A percentile compares a stretch with the other conserved stretches of the same genome.
Evolutionary conservation across 805 yeast species (phyloP).

Genomic region (Saccharomycopsis lassenensis): DNA sequence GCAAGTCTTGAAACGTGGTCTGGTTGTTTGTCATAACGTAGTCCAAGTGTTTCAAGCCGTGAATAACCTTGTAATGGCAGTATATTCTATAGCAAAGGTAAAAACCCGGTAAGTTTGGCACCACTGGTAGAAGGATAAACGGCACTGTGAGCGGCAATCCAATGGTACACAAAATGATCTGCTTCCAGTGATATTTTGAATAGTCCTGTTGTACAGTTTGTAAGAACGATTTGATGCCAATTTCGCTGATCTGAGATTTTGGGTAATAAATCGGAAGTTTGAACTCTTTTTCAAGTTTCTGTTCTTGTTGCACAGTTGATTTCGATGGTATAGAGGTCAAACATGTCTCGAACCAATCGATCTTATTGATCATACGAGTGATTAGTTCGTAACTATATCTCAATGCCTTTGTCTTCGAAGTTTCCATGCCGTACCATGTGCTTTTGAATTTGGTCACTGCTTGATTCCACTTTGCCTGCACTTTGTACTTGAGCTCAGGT

Average conservation of each 20-base stretch:
- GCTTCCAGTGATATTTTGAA: slow-evolving; percentile 24
- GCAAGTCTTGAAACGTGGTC: no score
- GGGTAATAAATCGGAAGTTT: slow-evolving; percentile 16
- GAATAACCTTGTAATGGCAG: slow-evolving; percentile 32
- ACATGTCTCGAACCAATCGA: slow-evolving; percentile 26
- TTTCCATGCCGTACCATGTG: slow-evolving; percentile 31
- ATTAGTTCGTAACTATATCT: slow-evolving; percentile 25
- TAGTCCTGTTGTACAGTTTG: slow-evolving; percentile 22
- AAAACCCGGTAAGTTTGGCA: slow-evolving; percentile 39
- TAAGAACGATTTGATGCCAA: slow-evolving; percentile 26
- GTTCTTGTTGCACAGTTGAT: slow-evolving; percentile 28
- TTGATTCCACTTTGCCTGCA: slow-evolving; percentile 22
- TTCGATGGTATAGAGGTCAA: slow-evolving; percentile 33
- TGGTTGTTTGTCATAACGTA: slow-evolving; percentile 32
- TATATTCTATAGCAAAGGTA: slow-evolving; percentile 35
- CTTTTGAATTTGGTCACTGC: slow-evolving; percentile 24
- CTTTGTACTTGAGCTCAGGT: background rate
- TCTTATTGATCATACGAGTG: slow-evolving; percentile 20
- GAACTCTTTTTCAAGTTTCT: slow-evolving; percentile 3
- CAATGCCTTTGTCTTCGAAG: slow-evolving; percentile 26
- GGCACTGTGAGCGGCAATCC: slow-evolving; percentile 36
- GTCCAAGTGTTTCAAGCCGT: slow-evolving; percentile 32
- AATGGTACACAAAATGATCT: slow-evolving; percentile 28
- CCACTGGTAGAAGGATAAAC: slow-evolving; percentile 32
- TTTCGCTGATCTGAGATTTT: slow-evolving; percentile 1